Percentiles rank a stretch among this genome's conserved stretches.
Evolutionary conservation across 495 filamentous ascomycete species (phyloP).

Genomic region (Friedmanniomyces simplex): DNA sequence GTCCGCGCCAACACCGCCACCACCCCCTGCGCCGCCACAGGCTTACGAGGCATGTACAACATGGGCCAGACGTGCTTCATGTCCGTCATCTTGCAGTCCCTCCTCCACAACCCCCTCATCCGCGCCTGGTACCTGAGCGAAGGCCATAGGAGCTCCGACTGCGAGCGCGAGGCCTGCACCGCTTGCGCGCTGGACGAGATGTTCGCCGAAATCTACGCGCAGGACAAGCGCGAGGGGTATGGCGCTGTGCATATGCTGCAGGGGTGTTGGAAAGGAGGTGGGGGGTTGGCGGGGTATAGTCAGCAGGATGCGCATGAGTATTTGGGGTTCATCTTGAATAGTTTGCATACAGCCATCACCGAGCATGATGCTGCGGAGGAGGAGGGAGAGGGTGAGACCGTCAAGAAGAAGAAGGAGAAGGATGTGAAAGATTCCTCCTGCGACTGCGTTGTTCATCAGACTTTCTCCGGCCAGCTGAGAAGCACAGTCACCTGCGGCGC

Average conservation of each 20-base stretch:
- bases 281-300: conserved; percentile 72
- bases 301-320: conserved; percentile 95
- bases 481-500: conserved; percentile 78
- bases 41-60: conserved; percentile 82
- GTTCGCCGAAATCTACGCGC: conserved; percentile 77
- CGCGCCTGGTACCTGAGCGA: conserved; percentile 78
- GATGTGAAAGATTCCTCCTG: too few species aligned
- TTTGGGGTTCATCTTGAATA: conserved; percentile 82
- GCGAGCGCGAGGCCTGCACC: conserved; percentile 57
- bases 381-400: not conserved
- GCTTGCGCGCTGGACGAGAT: conserved; percentile 85
- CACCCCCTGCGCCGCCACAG: conserved; percentile 58
- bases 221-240: conserved; percentile 72
- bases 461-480: conserved; percentile 78
- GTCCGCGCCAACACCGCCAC: conserved; percentile 50
- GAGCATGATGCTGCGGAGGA: conserved; percentile 25
- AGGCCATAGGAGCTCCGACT: conserved; percentile 64
- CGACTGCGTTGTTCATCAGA: conserved; percentile 80
- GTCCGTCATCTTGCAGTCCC: conserved; percentile 76
- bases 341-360: conserved; percentile 59
- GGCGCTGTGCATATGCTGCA: conserved; percentile 71
- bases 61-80: conserved; percentile 91
- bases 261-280: conserved; percentile 61
- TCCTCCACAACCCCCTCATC: conserved; percentile 80
- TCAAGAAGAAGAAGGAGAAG: not conserved